Evolutionary conservation across 1,284 basidiomycete species (phyloP), one percentile per base, ranked within the genome.

Genomic region (Rhodofomes roseus): DNA sequence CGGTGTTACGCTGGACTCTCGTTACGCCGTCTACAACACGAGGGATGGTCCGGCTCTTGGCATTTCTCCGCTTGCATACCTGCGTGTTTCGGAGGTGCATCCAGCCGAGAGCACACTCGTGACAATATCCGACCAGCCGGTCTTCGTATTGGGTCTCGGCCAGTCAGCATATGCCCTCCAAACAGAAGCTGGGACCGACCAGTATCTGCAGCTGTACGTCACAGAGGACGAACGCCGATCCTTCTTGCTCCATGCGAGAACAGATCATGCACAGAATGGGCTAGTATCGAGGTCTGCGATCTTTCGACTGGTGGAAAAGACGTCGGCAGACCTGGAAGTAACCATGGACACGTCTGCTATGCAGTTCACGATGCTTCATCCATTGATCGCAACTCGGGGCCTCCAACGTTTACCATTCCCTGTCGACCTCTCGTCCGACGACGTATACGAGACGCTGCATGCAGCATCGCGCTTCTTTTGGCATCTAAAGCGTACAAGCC

Each of bases 391-490:
- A 6, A 20, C 20, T 1, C 31, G 39, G 12, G 54, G 54, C 20
- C 39, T 55, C 1, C 36, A 37, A 8, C 39, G 25, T 1, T 25
- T 55, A 41, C 54, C 54, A 18, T 55, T 41, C 18, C 9, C 11
- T 1, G 20, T 44, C 27, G 41, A 27, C 18, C 0, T 37, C 18
- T 20, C 16, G n/a, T 11, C 41, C 27, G 41, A 41, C 22, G 18
- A 41, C 20, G n/a, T 55, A 1, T 34, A 22, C 27, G 12, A 31
- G 2, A 29, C 39, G 14, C 7, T 55, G n/a, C 22, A 41, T 8
- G 54, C 54, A 27, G 54, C 54, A 4, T 9, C 39, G 20, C 37
- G 44, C 16, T 55, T 41, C 40, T 55, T 43, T 40, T 55, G 54
- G 54, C 54, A 55, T n/a, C 20, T 55, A 11, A 31, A 44, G 27